phyloP scores from a whole-genome alignment of 2,329 filamentous ascomycete genomes.

The Sclerotinia spermophila region DNA sequence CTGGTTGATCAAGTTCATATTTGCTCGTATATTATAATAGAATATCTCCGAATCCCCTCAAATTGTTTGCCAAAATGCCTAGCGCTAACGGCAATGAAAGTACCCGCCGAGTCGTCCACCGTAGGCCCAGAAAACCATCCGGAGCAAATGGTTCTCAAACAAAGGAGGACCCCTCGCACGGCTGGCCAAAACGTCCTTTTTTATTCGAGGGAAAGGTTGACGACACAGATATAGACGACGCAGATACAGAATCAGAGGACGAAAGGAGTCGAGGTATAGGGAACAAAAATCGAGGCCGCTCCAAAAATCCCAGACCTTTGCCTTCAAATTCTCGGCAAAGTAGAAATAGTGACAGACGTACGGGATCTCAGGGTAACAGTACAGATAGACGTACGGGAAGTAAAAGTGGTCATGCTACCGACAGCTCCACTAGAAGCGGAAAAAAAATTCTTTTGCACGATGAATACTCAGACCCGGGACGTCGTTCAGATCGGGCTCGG shows the following conservation, averaged over 20 bases:
- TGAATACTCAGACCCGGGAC: neutral
- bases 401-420: neutral
- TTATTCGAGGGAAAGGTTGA: neutral
- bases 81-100: neutral
- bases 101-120: too few relatives aligned
- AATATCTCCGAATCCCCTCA: too few relatives aligned
- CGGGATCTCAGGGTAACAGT: neutral
- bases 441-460: too few relatives aligned
- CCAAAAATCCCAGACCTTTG: too few relatives aligned
- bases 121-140: neutral
- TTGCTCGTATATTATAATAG: neutral
- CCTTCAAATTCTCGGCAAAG: too few relatives aligned
- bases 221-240: too few relatives aligned
- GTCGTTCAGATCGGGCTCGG: neutral
- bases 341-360: too few relatives aligned
- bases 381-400: neutral
- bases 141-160: too few relatives aligned
- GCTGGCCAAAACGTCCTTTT: too few relatives aligned
- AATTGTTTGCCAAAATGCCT: neutral
- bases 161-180: too few relatives aligned
- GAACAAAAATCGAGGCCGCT: too few relatives aligned
- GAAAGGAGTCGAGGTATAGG: too few relatives aligned
- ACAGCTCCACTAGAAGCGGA: neutral
- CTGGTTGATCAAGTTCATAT: neutral
- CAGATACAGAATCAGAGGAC: neutral